Conservation (phyloP, 495 filamentous ascomycete genomes). For the Lentithecium fluviatile region DNA sequence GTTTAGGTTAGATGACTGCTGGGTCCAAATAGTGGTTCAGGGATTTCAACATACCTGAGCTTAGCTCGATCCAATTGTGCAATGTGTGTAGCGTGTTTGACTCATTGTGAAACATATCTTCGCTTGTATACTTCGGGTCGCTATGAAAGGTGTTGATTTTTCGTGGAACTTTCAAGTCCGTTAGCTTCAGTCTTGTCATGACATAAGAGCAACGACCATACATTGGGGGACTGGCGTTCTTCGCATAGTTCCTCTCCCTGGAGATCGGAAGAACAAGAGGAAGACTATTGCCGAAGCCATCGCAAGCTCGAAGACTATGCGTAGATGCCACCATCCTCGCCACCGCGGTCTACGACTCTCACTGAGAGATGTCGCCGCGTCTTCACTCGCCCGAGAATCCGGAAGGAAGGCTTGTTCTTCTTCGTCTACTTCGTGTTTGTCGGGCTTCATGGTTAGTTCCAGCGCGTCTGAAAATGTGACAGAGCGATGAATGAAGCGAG, state of each 20-base stretch:
- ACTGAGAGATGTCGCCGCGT: neutral
- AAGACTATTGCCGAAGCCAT: slow-evolving; percentile 21
- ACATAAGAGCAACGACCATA: neutral
- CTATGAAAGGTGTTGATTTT: slow-evolving; percentile 47
- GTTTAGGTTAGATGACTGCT: neutral
- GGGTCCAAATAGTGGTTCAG: neutral
- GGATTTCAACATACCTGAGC: slow-evolving; percentile 25
- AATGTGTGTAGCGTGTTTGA: slow-evolving; percentile 45
- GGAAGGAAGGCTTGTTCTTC: slow-evolving; percentile 14
- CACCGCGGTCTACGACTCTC: neutral
- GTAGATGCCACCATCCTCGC: slow-evolving; percentile 5
- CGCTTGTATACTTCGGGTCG: slow-evolving; percentile 44
- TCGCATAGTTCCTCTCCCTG: slow-evolving; percentile 4
- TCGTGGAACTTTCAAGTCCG: slow-evolving; percentile 40
- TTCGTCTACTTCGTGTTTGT: neutral
- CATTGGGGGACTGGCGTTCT: slow-evolving; percentile 20
- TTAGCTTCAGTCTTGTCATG: neutral
- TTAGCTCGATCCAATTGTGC: slow-evolving; percentile 50
- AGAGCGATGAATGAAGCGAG: neutral
- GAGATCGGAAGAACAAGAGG: slow-evolving; percentile 7
- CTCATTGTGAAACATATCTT: slow-evolving; percentile 49
- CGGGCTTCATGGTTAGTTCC: slow-evolving; percentile 5
- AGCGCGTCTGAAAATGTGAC: neutral
- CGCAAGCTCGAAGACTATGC: slow-evolving; percentile 8
- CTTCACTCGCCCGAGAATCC: neutral